Evolutionary conservation across 495 filamentous ascomycete species (phyloP).

Genomic region (Xylaria scruposa): DNA sequence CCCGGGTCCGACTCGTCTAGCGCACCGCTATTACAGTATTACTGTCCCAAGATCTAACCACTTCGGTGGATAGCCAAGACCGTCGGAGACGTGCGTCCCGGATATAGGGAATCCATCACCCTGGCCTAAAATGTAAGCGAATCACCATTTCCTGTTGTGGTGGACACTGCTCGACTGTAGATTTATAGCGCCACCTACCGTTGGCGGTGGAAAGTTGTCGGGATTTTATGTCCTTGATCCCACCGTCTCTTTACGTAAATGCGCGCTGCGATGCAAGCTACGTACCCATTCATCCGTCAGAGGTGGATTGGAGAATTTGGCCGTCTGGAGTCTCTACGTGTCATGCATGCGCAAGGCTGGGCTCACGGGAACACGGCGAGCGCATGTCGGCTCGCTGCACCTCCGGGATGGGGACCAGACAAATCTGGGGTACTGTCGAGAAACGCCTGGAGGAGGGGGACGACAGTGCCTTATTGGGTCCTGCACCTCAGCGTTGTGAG

Average conservation of each 20-base stretch:
- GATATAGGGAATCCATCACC: neutral
- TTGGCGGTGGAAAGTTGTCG: neutral
- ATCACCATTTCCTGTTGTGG: conserved; percentile 1
- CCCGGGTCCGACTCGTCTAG: neutral
- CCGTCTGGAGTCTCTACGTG: conserved; percentile 14
- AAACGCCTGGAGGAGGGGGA: conserved; percentile 5
- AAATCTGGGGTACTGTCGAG: conserved; percentile 25
- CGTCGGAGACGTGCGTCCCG: conserved; percentile 9
- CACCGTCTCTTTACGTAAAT: too few species aligned
- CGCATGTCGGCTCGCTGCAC: conserved; percentile 18
- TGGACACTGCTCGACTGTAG: neutral
- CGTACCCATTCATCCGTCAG: neutral
- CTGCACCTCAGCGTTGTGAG: conserved; percentile 11
- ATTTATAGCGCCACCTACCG: neutral
- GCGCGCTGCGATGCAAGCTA: neutral
- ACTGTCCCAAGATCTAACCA: neutral
- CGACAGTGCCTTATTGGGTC: neutral
- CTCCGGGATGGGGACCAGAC: conserved; percentile 8
- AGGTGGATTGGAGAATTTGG: neutral
- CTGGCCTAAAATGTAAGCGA: conserved; percentile 1
- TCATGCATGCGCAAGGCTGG: conserved; percentile 20
- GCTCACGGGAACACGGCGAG: conserved; percentile 20
- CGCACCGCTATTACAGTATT: neutral
- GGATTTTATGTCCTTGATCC: neutral
- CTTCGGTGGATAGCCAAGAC: conserved; percentile 12